Evolutionary conservation across 768 basidiomycete species (phyloP), one percentile per base, ranked within the genome.

Genomic region (Amanita jacksonii): DNA sequence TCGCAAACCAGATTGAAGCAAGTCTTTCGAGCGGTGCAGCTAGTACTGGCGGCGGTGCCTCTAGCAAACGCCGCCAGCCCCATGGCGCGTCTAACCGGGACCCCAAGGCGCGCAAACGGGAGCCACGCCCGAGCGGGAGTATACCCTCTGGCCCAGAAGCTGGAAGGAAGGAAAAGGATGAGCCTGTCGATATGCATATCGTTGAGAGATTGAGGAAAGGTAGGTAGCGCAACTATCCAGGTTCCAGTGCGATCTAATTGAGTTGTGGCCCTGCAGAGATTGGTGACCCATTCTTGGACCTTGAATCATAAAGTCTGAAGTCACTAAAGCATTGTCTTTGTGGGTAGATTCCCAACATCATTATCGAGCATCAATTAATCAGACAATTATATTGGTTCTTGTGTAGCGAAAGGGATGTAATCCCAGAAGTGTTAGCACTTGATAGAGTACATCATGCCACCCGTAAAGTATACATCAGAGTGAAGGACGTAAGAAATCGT

Each of bases 171-270:
- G 74, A 78, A 41, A 77, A 75, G 49, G 74, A 76, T 33, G 76
- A 78, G 15, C 60, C 78, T 41, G 60, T 77, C 40, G 76, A 79
- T 56, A 50, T 57, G 28, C 51, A 61, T 41, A 45, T 75, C 16
- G 73, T 76, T 23, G 76, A 79, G 10, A 66, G 62, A 49, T 57
- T 79, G 38, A 69, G 76, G 53, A 76, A 74, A 66, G 76, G 76
- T 74, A 45, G 20, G 62, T 52, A 27, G 19, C 19, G 10, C 13
- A 24, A 5, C 13, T 27, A 27, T 31, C 38, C 24, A 15, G 8
- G 18, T 32, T 43, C 13, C 23, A 32, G 23, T 31, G 27, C 41
- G 48, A 40, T 38, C 20, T 46, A 28, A 39, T 36, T 38, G 15
- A 2, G 12, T 20, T 44, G 22, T 37, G 23, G n/a, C n/a, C n/a